These are phyloP conservation scores for Wickerhamiella shivajii DNA, from an alignment of 805 yeast genomes.

Conservation along the genomic window DNA sequence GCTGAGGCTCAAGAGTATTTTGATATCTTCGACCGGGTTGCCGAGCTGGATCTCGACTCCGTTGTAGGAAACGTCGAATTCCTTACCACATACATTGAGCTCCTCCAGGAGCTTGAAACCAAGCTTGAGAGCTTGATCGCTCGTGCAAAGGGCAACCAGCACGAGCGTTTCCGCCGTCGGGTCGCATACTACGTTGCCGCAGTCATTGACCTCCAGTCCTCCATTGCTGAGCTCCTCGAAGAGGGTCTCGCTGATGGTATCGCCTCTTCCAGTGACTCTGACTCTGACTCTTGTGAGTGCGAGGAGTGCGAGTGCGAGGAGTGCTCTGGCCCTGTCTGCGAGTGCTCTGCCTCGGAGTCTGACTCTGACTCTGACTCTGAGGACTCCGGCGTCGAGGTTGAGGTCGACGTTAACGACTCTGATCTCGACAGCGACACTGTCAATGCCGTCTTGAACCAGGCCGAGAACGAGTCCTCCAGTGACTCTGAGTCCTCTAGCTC, in stretches of 20 bases:
- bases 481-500: constrained; percentile 7
- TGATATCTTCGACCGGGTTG: constrained; percentile 17
- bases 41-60: constrained; percentile 18
- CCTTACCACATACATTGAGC: constrained; percentile 14
- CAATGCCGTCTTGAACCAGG: constrained; percentile 14
- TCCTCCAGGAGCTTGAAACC: constrained; percentile 17
- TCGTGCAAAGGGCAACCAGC: constrained; percentile 16
- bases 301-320: constrained; percentile 2
- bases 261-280: too few species aligned
- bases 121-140: constrained; percentile 17
- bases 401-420: constrained; percentile 12
- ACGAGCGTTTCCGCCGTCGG: constrained; percentile 19
- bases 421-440: constrained; percentile 14
- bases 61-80: constrained; percentile 19
- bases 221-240: constrained; percentile 18
- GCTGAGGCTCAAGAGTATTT: constrained; percentile 19
- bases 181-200: constrained; percentile 19
- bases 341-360: constrained; percentile 8
- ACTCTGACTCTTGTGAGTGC: neutral
- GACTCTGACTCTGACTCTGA: constrained; percentile 8
- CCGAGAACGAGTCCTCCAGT: constrained; percentile 12
- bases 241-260: constrained; percentile 13
- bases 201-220: constrained; percentile 15
- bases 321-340: constrained; percentile 1
- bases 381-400: constrained; percentile 11